These are phyloP conservation scores for Alternaria alternata DNA, from an alignment of 2,329 filamentous ascomycete species.

Conservation along the genomic window DNA sequence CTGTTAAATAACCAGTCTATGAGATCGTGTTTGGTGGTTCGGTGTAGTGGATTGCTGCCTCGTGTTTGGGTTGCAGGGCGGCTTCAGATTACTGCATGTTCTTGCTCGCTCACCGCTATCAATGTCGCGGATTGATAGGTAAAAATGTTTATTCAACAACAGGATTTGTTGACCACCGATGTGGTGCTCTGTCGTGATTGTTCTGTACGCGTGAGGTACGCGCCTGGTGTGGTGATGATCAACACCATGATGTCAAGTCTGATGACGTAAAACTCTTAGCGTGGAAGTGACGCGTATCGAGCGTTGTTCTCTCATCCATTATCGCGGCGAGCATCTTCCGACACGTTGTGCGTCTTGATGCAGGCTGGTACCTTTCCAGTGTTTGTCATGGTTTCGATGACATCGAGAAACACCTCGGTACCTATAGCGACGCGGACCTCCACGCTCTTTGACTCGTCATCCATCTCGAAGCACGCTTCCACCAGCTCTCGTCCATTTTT, in stretches of 20 bases:
- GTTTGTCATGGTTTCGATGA: not conserved
- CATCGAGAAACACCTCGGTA: too few species aligned
- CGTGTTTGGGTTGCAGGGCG: fast-evolving
- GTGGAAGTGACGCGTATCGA: not conserved
- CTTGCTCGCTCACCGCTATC: not conserved
- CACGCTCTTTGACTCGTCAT: too few species aligned
- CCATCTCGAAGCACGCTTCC: too few species aligned
- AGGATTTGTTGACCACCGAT: not conserved
- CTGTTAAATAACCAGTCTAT: too few species aligned
- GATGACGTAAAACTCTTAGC: not conserved
- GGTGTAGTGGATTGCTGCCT: not conserved
- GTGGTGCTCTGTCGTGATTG: too few species aligned
- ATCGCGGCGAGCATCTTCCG: not conserved
- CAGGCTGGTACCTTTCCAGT: too few species aligned
- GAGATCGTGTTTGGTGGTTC: not conserved
- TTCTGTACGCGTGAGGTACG: not conserved
- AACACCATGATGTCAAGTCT: not conserved
- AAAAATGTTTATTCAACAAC: too few species aligned
- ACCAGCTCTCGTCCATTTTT: too few species aligned
- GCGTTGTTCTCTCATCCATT: not conserved
- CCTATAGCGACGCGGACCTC: too few species aligned
- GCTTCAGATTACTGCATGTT: not conserved
- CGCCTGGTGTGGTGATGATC: not conserved
- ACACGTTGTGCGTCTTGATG: not conserved
- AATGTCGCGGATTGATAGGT: too few species aligned